phyloP scores from a whole-genome alignment of 768 basidiomycete genomes.

The Psilocybe cubensis region DNA sequence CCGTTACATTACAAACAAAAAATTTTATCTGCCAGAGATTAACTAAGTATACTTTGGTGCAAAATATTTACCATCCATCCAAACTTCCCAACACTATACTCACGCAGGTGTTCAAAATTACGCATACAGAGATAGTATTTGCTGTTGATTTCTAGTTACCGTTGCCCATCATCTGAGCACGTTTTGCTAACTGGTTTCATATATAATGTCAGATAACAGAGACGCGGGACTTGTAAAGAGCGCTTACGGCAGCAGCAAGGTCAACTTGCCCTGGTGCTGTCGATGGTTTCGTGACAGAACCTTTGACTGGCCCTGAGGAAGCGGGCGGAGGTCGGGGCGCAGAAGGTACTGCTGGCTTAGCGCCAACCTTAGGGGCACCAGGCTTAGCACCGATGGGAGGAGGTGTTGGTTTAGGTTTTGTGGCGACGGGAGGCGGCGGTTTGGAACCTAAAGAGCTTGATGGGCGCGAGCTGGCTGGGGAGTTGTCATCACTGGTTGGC shows the following conservation, averaged over 20 bases:
- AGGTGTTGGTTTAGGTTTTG: constrained; percentile 76
- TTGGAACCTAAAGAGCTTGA: constrained; percentile 52
- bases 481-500: constrained; percentile 34
- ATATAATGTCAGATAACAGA: constrained; percentile 1
- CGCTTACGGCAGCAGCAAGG: constrained; percentile 80
- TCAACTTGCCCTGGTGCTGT: constrained; percentile 68
- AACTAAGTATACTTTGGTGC: not conserved
- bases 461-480: constrained; percentile 53
- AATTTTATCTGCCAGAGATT: constrained; percentile 7
- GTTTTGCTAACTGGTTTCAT: constrained; percentile 64
- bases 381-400: constrained; percentile 46
- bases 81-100: not conserved
- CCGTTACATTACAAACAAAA: not conserved
- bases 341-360: constrained; percentile 66
- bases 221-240: constrained; percentile 5
- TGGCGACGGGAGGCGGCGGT: constrained; percentile 61
- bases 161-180: constrained; percentile 68
- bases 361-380: constrained; percentile 44
- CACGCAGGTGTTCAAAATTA: not conserved
- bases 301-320: constrained; percentile 43
- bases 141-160: constrained; percentile 33
- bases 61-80: not conserved
- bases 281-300: constrained; percentile 38
- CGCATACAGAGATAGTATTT: not conserved
- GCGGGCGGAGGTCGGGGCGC: constrained; percentile 53